Conservation (phyloP, 164 flowering plant genomes). For the Protea cynaroides region DNA sequence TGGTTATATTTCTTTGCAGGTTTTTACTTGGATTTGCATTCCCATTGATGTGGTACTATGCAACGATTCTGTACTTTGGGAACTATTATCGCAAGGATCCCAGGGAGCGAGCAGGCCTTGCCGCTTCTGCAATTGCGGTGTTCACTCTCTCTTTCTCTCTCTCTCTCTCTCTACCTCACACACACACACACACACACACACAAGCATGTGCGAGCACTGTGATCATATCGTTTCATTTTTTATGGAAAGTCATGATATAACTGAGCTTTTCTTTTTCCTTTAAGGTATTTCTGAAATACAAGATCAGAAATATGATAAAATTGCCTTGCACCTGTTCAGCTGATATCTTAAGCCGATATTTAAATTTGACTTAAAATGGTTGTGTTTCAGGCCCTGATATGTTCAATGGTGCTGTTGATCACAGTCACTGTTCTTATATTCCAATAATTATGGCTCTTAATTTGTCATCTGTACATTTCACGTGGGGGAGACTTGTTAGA, state of each 20-base stretch:
- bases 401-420: slow-evolving; percentile 42
- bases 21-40: slow-evolving; percentile 69
- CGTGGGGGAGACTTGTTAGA: too few species aligned
- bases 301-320: not conserved
- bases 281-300: not conserved
- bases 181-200: not conserved
- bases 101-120: slow-evolving; percentile 96
- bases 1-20: slow-evolving; percentile 29
- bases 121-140: slow-evolving; percentile 92
- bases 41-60: slow-evolving; percentile 92
- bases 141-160: slow-evolving; percentile 16
- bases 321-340: not conserved
- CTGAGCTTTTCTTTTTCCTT: too few species aligned
- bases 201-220: not conserved
- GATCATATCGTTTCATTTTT: too few species aligned
- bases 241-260: too few species aligned
- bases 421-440: slow-evolving; percentile 25
- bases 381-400: slow-evolving; percentile 60
- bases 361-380: slow-evolving; percentile 3
- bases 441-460: slow-evolving; percentile 5
- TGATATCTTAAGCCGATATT: not conserved
- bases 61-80: slow-evolving; percentile 72
- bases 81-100: slow-evolving; percentile 87
- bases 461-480: too few species aligned
- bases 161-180: not conserved